Evolutionary conservation across 352 stramenopile genomes (phyloP).

Genomic region (Pseudoperonospora humuli): DNA sequence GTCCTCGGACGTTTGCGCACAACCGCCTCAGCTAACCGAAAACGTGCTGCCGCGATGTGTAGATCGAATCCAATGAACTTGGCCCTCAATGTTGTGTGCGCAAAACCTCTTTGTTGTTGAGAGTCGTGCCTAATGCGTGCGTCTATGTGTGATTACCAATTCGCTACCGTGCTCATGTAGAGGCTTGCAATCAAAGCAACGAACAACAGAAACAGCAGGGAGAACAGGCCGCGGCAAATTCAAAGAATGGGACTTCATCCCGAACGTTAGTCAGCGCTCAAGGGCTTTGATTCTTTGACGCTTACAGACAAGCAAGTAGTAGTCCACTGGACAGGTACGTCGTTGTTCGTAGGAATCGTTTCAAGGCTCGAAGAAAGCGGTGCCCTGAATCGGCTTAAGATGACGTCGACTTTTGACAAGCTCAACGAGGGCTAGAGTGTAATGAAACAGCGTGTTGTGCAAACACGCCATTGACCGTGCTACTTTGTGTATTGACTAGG

Average conservation of each 20-base stretch:
- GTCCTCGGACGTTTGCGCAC: constrained; percentile 11
- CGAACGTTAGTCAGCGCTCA: no score
- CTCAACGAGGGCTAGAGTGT: no score
- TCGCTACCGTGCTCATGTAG: constrained; percentile 26
- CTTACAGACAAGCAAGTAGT: no score
- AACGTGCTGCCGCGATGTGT: constrained; percentile 34
- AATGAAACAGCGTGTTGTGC: no score
- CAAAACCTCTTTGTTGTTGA: constrained; percentile 7
- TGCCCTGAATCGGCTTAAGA: no score
- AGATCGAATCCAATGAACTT: constrained; percentile 39
- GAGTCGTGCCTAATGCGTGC: constrained; percentile 17
- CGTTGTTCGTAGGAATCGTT: no score
- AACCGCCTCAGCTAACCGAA: constrained; percentile 18
- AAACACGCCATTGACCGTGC: no score
- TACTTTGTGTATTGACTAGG: no score
- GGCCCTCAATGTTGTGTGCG: constrained; percentile 30
- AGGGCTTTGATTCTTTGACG: no score
- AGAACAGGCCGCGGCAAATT: not conserved
- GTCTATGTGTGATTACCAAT: constrained; percentile 18
- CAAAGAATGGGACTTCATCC: not conserved
- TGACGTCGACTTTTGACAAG: no score
- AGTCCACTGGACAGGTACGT: no score
- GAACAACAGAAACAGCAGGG: constrained; percentile 16
- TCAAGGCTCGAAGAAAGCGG: no score
- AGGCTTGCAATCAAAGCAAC: constrained; percentile 14